These are phyloP conservation scores for Fusarium mundagurra DNA, from an alignment of 2,329 filamentous ascomycete species.

Conservation along the genomic window DNA sequence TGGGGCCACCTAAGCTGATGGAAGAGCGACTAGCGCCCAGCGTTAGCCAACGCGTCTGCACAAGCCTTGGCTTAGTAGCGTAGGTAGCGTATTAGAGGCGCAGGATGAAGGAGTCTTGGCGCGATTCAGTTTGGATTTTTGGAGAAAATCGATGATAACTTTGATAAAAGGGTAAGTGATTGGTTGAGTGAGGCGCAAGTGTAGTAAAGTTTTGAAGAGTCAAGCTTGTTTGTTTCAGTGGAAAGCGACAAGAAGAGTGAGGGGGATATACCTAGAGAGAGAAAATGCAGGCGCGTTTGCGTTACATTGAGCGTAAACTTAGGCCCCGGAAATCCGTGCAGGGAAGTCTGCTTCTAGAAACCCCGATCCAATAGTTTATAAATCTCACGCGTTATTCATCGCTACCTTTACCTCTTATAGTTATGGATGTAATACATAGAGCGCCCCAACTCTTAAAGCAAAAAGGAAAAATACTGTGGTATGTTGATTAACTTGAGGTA, in stretches of 20 bases:
- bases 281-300: neutral
- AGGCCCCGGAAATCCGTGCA: slow-evolving; percentile 4
- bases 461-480: neutral
- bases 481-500: neutral
- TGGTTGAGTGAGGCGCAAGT: neutral
- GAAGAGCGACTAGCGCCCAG: neutral
- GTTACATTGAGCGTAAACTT: slow-evolving; percentile 14
- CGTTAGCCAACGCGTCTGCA: slow-evolving; percentile 14
- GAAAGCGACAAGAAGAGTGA: neutral
- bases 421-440: too few species aligned
- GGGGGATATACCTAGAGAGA: neutral
- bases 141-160: neutral
- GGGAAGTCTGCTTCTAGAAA: slow-evolving; percentile 3
- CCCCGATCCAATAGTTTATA: neutral
- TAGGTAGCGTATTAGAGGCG: neutral
- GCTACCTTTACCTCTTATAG: too few species aligned
- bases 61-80: neutral
- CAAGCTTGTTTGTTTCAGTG: slow-evolving; percentile 14
- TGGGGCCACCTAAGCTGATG: slow-evolving; percentile 35
- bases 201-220: slow-evolving; percentile 1
- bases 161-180: neutral
- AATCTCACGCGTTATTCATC: neutral
- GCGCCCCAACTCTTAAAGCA: neutral
- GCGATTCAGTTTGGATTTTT: neutral
- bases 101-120: neutral